Evolutionary conservation across 2,329 filamentous ascomycete genomes (phyloP).

Genomic region (Diaporthe vexans): DNA sequence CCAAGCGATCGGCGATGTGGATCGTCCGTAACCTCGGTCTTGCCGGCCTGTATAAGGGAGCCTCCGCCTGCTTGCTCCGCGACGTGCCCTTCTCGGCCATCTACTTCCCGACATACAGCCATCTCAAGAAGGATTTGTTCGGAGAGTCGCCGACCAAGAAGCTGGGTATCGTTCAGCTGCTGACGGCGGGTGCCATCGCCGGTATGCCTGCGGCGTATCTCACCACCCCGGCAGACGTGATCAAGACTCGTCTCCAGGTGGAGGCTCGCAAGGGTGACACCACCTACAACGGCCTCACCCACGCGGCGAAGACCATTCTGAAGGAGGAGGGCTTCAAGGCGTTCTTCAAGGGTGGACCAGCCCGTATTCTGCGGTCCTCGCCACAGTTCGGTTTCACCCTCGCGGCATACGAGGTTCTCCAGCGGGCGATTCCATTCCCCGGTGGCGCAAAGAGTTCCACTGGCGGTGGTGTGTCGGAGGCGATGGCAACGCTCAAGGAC

Average conservation of each 20-base stretch:
- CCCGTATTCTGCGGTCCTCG: constrained; percentile 93
- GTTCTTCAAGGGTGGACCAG: constrained; percentile 98
- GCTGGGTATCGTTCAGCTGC: constrained; percentile 89
- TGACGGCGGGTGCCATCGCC: constrained; percentile 94
- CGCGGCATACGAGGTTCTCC: constrained; percentile 92
- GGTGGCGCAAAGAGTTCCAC: constrained; percentile 67
- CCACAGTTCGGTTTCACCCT: constrained; percentile 99
- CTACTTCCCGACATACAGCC: constrained; percentile 97
- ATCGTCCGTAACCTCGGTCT: constrained; percentile 96
- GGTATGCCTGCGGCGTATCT: constrained; percentile 94
- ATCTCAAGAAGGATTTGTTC: constrained; percentile 94
- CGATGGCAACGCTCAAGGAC: constrained; percentile 73
- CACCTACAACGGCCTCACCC: constrained; percentile 86
- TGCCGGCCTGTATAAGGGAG: constrained; percentile 95
- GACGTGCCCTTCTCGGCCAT: constrained; percentile 99
- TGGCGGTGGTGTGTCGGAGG: constrained; percentile 73
- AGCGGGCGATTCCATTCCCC: constrained; percentile 84
- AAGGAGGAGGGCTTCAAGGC: constrained; percentile 94
- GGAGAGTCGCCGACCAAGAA: constrained; percentile 90
- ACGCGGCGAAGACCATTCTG: constrained; percentile 86
- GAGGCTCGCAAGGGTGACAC: constrained; percentile 96
- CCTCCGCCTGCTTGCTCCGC: constrained; percentile 91
- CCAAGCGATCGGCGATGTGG: constrained; percentile 95
- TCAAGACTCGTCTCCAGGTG: constrained; percentile 98
- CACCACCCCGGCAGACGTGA: constrained; percentile 97